Conservation (phyloP, 2,329 filamentous ascomycete genomes). For the Fusarium ambrosium region DNA sequence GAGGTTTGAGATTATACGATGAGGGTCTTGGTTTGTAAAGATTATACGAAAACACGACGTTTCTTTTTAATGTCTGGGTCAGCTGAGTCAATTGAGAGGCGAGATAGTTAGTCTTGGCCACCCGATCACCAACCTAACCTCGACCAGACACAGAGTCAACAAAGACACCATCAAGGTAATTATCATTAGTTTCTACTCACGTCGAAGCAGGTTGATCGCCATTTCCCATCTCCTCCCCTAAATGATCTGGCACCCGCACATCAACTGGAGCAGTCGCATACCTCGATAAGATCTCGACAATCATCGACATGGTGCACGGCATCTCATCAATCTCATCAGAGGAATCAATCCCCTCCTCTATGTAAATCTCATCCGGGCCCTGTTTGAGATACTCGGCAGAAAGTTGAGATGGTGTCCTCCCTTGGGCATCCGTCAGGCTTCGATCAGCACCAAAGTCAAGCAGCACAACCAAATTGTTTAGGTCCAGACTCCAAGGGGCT, state of each 20-base stretch:
- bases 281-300: not conserved
- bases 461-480: not conserved
- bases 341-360: not conserved
- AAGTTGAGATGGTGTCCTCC: not conserved
- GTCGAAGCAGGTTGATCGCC: not conserved
- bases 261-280: not conserved
- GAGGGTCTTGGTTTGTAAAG: not conserved
- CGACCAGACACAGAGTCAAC: not conserved
- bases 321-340: not conserved
- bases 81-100: not conserved
- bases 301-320: not conserved
- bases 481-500: not conserved
- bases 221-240: not conserved
- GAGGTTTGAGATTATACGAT: not conserved
- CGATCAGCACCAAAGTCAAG: slow-evolving; percentile 3
- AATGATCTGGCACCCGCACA: not conserved
- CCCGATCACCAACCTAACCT: not conserved
- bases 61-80: not conserved
- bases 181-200: not conserved
- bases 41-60: not conserved
- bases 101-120: not conserved
- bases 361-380: not conserved
- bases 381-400: not conserved
- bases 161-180: not conserved
- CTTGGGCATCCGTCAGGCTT: not conserved